A percentile compares a stretch with the other conserved stretches of the same genome.
Conservation (phyloP, 306 rosid species). For the Casuarina glauca region DNA sequence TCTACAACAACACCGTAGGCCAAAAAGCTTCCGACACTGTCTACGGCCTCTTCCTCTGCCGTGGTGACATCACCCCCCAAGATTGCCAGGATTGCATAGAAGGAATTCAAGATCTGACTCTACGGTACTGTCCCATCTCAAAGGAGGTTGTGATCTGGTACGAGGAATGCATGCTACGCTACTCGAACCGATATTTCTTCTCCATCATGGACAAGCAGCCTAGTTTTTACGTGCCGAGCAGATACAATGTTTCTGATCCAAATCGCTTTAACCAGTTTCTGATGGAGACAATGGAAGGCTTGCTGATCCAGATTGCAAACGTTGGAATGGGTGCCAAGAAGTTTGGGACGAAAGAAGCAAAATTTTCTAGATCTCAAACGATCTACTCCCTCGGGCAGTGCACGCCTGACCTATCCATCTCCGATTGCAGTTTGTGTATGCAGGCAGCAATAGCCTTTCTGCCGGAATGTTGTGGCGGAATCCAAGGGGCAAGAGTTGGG, state of each 20-base stretch:
- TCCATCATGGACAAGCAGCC: background rate
- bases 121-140: background rate
- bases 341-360: background rate
- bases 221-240: no score
- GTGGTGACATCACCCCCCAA: constrained; percentile 31
- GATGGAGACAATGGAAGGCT: constrained; percentile 6
- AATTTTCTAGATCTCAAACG: constrained; percentile 15
- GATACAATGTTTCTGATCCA: background rate
- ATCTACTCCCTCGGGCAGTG: constrained; percentile 17
- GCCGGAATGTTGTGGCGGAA: no score
- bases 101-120: constrained; percentile 13
- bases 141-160: no score
- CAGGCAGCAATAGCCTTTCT: background rate
- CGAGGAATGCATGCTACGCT: no score
- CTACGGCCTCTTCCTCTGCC: constrained; percentile 35
- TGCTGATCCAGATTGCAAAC: constrained; percentile 9
- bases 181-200: constrained; percentile 18
- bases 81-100: constrained; percentile 42
- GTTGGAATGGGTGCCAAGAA: background rate
- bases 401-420: background rate
- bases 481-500: no score
- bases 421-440: background rate
- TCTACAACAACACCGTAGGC: constrained; percentile 6
- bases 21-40: constrained; percentile 27
- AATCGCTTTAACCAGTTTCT: background rate